Conservation (phyloP, 345 rosid genomes). For the Lepidium sativum region DNA sequence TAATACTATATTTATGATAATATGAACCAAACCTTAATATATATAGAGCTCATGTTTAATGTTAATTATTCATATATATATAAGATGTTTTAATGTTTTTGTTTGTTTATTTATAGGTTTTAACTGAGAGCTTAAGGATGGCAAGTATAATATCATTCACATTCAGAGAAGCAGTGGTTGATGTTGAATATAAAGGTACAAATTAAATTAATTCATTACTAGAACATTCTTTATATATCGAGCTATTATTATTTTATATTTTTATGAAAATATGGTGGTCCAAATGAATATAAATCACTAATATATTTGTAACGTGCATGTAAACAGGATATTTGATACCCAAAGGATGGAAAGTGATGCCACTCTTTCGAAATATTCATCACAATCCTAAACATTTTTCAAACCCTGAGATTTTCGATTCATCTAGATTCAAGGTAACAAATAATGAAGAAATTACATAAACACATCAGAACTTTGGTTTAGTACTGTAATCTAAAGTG, state of each 20-base stretch:
- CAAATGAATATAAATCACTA: conserved; percentile 19
- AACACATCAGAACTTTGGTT: not conserved
- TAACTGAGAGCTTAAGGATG: conserved; percentile 74
- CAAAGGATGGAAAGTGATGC: conserved; percentile 99
- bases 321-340: conserved; percentile 75
- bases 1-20: not conserved
- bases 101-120: not conserved
- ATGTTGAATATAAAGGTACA: conserved; percentile 78
- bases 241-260: not conserved
- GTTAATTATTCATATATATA: not conserved
- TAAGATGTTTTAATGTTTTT: too few relatives aligned
- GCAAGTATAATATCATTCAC: conserved; percentile 91
- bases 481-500: not conserved
- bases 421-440: conserved; percentile 80
- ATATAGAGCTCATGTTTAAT: not conserved
- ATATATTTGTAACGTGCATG: conserved; percentile 7
- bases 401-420: conserved; percentile 67
- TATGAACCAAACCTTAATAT: not conserved
- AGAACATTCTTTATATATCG: conserved; percentile 18
- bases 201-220: conserved; percentile 8
- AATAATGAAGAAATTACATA: not conserved
- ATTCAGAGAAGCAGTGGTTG: conserved; percentile 80
- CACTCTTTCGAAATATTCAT: conserved; percentile 90
- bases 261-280: conserved; percentile 19
- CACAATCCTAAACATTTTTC: conserved; percentile 67